phyloP scores from a whole-genome alignment of 2,329 filamentous ascomycete genomes.

The Aspergillus ibericus region DNA sequence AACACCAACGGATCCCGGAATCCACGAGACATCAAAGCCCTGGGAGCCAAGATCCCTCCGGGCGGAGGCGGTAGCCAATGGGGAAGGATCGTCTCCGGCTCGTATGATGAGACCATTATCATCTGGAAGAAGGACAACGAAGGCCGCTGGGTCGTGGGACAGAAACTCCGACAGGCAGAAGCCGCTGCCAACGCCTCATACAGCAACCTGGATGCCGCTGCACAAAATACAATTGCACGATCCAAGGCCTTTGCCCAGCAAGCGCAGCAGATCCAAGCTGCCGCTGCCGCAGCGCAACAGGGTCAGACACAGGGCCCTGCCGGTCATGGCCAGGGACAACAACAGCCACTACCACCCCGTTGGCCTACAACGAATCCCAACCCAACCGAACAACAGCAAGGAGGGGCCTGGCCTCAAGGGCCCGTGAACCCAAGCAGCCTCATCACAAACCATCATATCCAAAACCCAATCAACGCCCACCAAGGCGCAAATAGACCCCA shows the following conservation, averaged over 20 bases:
- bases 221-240: conserved; percentile 1
- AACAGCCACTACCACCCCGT: neutral
- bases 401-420: neutral
- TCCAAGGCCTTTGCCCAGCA: conserved; percentile 19
- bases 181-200: conserved; percentile 43
- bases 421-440: conserved; percentile 17
- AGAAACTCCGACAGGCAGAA: conserved; percentile 67
- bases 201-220: neutral
- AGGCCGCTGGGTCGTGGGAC: conserved; percentile 78
- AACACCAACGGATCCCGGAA: conserved; percentile 71
- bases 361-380: neutral
- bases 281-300: neutral
- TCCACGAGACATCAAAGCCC: conserved; percentile 70
- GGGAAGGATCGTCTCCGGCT: conserved; percentile 93
- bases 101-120: conserved; percentile 93
- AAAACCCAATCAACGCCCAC: conserved; percentile 27
- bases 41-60: conserved; percentile 83
- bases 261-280: neutral
- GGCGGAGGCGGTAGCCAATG: conserved; percentile 87
- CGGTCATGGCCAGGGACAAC: neutral
- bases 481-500: neutral
- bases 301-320: neutral
- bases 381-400: neutral
- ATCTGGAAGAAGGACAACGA: conserved; percentile 88
- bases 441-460: neutral